phyloP scores from a whole-genome alignment of 2,329 filamentous ascomycete species.

The Penicillium sp. region DNA sequence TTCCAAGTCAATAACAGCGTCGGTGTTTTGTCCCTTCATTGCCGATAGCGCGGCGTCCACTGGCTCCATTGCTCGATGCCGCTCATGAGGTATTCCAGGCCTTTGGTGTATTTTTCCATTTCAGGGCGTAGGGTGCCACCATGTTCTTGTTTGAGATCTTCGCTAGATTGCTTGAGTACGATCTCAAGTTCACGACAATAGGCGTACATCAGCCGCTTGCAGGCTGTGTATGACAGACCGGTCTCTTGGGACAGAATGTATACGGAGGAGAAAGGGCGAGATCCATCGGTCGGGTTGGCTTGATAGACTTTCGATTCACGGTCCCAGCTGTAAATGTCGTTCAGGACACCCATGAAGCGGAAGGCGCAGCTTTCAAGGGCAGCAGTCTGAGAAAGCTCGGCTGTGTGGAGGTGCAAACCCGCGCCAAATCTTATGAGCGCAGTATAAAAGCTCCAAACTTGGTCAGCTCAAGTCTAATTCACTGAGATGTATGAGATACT shows the following conservation, averaged over 20 bases:
- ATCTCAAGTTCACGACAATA: constrained; percentile 22
- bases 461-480: neutral
- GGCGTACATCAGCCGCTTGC: constrained; percentile 15
- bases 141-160: constrained; percentile 1
- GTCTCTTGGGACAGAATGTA: constrained; percentile 18
- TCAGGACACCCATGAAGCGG: constrained; percentile 16
- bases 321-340: constrained; percentile 24
- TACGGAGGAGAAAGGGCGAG: constrained; percentile 16
- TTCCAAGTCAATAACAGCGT: neutral
- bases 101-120: constrained; percentile 13
- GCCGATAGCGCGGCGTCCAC: constrained; percentile 18
- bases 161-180: constrained; percentile 2
- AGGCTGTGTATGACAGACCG: constrained; percentile 12
- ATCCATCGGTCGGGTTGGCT: constrained; percentile 10
- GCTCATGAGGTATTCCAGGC: constrained; percentile 19
- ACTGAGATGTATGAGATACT: neutral
- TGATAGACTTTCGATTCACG: constrained; percentile 17
- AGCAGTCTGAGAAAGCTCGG: constrained; percentile 6
- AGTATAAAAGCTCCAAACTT: constrained; percentile 12
- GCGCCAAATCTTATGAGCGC: constrained; percentile 19
- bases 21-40: neutral
- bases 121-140: constrained; percentile 2
- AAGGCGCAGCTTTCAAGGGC: constrained; percentile 14
- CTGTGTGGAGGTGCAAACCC: constrained; percentile 6
- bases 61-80: constrained; percentile 20